Conservation (phyloP, 495 filamentous ascomycete genomes). For the Hypoxylon fuscum region DNA sequence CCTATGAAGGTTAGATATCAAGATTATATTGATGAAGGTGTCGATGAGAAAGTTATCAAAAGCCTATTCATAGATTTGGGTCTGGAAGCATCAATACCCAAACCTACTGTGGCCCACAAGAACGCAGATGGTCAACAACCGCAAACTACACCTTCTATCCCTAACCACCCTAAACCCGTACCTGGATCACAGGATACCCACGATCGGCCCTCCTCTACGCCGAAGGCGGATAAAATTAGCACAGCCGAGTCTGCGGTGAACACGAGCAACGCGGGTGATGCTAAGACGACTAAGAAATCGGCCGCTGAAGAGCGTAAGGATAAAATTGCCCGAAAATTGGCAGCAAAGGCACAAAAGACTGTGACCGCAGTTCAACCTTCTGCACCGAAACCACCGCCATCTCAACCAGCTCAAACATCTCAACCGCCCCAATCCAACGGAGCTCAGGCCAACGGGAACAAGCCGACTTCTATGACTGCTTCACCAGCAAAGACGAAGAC, state of each 20-base stretch:
- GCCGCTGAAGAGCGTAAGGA: conserved; percentile 73
- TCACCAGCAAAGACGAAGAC: conserved; percentile 44
- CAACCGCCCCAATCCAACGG: conserved; percentile 21
- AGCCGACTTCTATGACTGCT: conserved; percentile 19
- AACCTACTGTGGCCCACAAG: conserved; percentile 23
- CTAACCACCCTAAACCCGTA: conserved; percentile 2
- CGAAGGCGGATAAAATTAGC: conserved; percentile 19
- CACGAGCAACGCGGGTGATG: conserved; percentile 17
- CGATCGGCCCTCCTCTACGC: background rate
- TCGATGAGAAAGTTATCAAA: conserved; percentile 68
- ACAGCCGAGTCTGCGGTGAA: conserved; percentile 8
- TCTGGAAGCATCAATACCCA: conserved; percentile 55
- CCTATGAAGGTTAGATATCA: conserved; percentile 72
- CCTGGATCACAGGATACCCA: conserved; percentile 15
- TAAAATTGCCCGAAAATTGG: conserved; percentile 76
- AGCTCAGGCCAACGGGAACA: conserved; percentile 12
- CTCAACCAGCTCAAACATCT: conserved; percentile 32
- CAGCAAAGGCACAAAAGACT: conserved; percentile 58
- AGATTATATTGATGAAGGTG: conserved; percentile 75
- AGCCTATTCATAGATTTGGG: conserved; percentile 72
- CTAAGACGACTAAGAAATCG: conserved; percentile 53
- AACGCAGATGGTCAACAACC: conserved; percentile 1
- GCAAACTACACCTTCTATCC: background rate
- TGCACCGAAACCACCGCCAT: conserved; percentile 34
- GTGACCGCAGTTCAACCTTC: conserved; percentile 31